A percentile compares a stretch with the other conserved stretches of the same genome.
These are phyloP conservation scores for Mrakia gelida DNA, from an alignment of 768 basidiomycete species.

Conservation along the genomic window DNA sequence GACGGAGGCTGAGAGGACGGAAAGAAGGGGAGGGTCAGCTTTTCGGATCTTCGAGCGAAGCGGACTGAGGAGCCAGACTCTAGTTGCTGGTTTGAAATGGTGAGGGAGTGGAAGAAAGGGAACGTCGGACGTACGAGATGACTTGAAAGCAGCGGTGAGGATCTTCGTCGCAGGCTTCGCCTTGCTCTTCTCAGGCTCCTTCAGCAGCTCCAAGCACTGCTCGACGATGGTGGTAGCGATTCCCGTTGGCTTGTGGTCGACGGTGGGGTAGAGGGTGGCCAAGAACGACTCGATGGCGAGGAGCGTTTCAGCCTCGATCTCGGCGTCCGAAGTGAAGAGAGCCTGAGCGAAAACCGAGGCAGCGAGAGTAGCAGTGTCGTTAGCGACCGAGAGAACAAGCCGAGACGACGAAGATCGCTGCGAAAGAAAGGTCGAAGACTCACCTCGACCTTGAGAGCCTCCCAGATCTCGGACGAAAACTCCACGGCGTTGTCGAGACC, in stretches of 20 bases:
- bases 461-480: constrained; percentile 78
- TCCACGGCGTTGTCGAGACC: constrained; percentile 60
- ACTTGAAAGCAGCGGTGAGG: constrained; percentile 68
- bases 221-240: constrained; percentile 21
- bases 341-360: constrained; percentile 54
- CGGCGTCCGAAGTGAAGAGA: constrained; percentile 79
- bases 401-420: neutral
- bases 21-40: constrained; percentile 10
- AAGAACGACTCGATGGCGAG: constrained; percentile 68
- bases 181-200: constrained; percentile 89
- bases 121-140: constrained; percentile 59
- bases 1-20: constrained; percentile 55
- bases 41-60: neutral
- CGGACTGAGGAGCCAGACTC: neutral
- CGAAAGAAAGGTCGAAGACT: neutral
- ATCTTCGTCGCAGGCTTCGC: constrained; percentile 83
- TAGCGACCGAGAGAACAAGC: neutral
- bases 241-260: constrained; percentile 43
- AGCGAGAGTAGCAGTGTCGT: neutral
- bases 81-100: too few species aligned
- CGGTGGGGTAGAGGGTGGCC: constrained; percentile 58
- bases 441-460: constrained; percentile 83
- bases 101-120: constrained; percentile 8
- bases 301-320: constrained; percentile 71
- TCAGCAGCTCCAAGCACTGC: constrained; percentile 45